Evolutionary conservation across 495 filamentous ascomycete genomes (phyloP), one percentile per base, ranked within the genome.

Genomic region (Aspergillus mulundensis): DNA sequence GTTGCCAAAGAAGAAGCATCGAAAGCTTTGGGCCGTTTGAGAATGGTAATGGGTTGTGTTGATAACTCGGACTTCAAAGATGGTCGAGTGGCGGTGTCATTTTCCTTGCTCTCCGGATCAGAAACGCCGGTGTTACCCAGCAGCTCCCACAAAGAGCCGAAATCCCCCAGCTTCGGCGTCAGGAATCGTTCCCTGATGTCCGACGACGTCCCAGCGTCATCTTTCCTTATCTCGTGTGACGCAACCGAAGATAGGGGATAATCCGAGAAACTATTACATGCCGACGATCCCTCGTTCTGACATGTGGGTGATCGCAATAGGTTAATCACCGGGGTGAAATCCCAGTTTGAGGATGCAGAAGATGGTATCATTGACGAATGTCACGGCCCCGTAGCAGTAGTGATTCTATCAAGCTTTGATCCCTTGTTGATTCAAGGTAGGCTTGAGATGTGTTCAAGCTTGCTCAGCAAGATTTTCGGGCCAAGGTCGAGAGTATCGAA

Each of bases 311-410:
- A 72, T 34, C 65, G 61, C n/a, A 79, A 67, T 43, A 81, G 70
- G 59, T 77, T 72, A 58, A 74, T 71, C 63, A 75, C 78, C 59
- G 71, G 66, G 54, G 73, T 64, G 57, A 81, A 77, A 59, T 78
- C 77, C 78, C 78, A 81, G 44, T 59, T 66, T 41, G 71, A 70
- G 53, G 63, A 52, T 30, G 53, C 24, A 49, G 47, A 39, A 62
- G 67, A 65, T 58, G 66, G 59, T 54, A 56, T 56, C 59, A 67
- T 67, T 64, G 61, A 64, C 54, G 51, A 44, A 41, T 23, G 34
- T 43, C 25, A 30, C 3, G 15, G 47, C 15, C 20, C 11, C 15
- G 44, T 18, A 46, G 44, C 5, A 12, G 24, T 36, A 38, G 6
- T 38, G 34, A 38, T 38, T n/a, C n/a, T n/a, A n/a, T n/a, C n/a